Base-by-base conservation (phyloP, 371 early-diverging fungal genomes). In the Lichtheimia ornata region DNA sequence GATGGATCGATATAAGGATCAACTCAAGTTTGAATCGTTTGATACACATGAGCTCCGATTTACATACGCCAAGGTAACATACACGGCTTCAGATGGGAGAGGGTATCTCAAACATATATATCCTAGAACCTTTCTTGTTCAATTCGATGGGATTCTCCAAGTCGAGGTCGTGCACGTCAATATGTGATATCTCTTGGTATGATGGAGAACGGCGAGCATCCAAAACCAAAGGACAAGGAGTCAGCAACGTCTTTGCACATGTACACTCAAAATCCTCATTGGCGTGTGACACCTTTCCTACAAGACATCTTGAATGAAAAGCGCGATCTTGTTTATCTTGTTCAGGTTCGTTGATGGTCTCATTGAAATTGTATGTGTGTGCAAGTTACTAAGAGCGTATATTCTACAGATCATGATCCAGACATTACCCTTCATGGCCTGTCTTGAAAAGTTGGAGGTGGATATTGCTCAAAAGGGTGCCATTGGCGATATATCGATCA, bases 371-470 rank as follows among this genome's bases (percentile, higher is more conserved):
- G 22, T 22, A 22, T 35, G 35, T 28, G 28, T 28, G 28, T 28
- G 0, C 7, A n/a, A 40, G 27, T 20, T 9, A 35, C 35, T 35
- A 35, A 35, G 6, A 35, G 35, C 35, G 9, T 28, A 28, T 35
- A 11, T 45, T 20, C 6, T 20, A 45, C 25, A 78, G 76, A 63
- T 71, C 28, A 53, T 80, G 11, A 73, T 76, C 66, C 72, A 76
- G 66, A 80, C 81, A n/a, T 55, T 80, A n/a, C 75, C 77, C 5
- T 58, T 80, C 22, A 74, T 80, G 81, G 53, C 64, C 25, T 73
- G 73, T 49, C 59, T 80, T 2, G 81, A 80, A 51, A 67, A 64
- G 15, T 45, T 80, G 9, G 75, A 80, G 40, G 59, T 62, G 9
- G 69, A 64, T 5, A 67, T 62, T 61, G 61, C 64, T 41, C 63